phyloP scores from a whole-genome alignment of 306 rosid species.

The Prunus mume region DNA sequence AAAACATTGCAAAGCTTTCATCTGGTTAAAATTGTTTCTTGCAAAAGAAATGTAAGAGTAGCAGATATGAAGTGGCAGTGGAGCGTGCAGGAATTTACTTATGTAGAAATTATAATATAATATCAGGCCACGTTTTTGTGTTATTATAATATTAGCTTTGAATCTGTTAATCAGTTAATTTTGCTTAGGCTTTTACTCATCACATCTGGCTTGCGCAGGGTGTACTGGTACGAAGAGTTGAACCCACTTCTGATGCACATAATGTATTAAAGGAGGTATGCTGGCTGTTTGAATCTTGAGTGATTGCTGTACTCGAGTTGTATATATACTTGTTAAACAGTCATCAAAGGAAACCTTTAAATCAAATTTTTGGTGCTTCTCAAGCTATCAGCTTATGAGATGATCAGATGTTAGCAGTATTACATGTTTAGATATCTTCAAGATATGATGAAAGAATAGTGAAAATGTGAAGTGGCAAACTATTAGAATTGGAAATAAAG shows the following conservation, averaged over 20 bases:
- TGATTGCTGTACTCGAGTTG: slow-evolving; percentile 10
- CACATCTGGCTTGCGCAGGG: slow-evolving; percentile 56
- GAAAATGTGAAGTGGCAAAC: slow-evolving; percentile 3
- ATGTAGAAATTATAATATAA: background rate
- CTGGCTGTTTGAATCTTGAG: slow-evolving; percentile 18
- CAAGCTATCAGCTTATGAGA: slow-evolving; percentile 9
- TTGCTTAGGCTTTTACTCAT: slow-evolving; percentile 17
- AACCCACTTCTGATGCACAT: slow-evolving; percentile 89
- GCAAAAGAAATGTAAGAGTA: background rate
- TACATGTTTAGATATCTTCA: background rate
- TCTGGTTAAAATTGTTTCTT: background rate
- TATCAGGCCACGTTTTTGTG: background rate
- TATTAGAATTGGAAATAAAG: background rate
- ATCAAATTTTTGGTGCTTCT: slow-evolving; percentile 15
- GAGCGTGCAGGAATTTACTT: background rate
- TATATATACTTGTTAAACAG: slow-evolving; percentile 4
- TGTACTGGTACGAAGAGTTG: slow-evolving; percentile 84
- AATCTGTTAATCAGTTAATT: slow-evolving; percentile 10
- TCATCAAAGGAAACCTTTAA: background rate
- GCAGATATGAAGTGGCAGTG: background rate
- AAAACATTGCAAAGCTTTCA: background rate
- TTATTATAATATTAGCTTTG: background rate
- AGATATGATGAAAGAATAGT: background rate
- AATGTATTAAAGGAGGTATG: slow-evolving; percentile 85
- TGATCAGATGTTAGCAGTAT: slow-evolving; percentile 3